phyloP scores from a whole-genome alignment of 768 basidiomycete genomes.

The Tricholoma furcatifolium region DNA sequence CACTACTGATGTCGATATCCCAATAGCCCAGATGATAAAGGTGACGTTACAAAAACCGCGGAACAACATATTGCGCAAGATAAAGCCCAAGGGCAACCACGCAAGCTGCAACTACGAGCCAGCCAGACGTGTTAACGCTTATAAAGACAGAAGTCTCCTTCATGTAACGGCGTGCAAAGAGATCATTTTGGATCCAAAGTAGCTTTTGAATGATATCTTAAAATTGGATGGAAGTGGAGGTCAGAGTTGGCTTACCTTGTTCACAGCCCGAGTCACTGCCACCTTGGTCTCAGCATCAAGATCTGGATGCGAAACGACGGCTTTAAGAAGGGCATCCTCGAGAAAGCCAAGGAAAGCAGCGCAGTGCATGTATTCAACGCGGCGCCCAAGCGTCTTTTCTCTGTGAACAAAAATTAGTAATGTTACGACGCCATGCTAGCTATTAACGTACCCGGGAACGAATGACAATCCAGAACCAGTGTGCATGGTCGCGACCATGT shows the following conservation, averaged over 20 bases:
- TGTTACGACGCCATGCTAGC: neutral
- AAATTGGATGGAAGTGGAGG: neutral
- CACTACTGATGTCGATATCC: too few relatives aligned
- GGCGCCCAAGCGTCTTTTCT: constrained; percentile 28
- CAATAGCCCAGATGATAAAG: too few relatives aligned
- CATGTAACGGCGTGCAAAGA: constrained; percentile 21
- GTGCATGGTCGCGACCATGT: constrained; percentile 51
- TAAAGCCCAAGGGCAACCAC: too few relatives aligned
- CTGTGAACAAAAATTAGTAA: constrained; percentile 13
- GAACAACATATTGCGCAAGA: too few relatives aligned
- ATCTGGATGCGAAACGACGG: constrained; percentile 39
- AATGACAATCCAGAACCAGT: constrained; percentile 43
- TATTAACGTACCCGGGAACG: constrained; percentile 33
- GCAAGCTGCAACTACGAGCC: too few relatives aligned
- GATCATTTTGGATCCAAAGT: constrained; percentile 48
- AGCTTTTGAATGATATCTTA: constrained; percentile 24
- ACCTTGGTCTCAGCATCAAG: constrained; percentile 36
- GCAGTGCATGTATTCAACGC: constrained; percentile 38
- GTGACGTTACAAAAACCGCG: too few relatives aligned
- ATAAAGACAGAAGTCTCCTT: too few relatives aligned
- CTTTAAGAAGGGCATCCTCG: constrained; percentile 41
- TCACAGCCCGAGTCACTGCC: constrained; percentile 39
- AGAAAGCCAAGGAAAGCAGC: constrained; percentile 43
- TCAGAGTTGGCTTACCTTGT: constrained; percentile 33
- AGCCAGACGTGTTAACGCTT: too few relatives aligned